These are phyloP conservation scores for Diplodia corticola DNA, from an alignment of 2,329 filamentous ascomycete species.

Conservation along the genomic window DNA sequence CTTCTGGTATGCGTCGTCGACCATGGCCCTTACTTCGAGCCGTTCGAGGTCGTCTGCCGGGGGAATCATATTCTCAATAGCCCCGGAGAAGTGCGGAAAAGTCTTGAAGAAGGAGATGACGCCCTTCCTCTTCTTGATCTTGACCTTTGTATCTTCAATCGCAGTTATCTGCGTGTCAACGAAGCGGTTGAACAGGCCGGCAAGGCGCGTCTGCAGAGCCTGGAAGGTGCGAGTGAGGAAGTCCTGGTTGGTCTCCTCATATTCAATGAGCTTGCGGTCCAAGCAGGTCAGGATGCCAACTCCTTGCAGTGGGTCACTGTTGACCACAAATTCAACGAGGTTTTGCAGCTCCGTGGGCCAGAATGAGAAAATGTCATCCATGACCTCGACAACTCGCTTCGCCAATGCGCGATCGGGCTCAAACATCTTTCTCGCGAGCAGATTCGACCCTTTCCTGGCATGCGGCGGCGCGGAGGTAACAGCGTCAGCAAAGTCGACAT, in stretches of 20 bases:
- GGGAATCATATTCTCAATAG: conserved; percentile 80
- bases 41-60: conserved; percentile 46
- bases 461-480: conserved; percentile 67
- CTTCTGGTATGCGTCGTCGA: conserved; percentile 84
- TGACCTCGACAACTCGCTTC: conserved; percentile 78
- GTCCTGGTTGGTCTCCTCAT: conserved; percentile 90
- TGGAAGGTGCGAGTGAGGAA: conserved; percentile 79
- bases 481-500: conserved; percentile 78
- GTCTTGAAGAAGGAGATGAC: conserved; percentile 94
- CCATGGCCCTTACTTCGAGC: conserved; percentile 68
- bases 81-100: conserved; percentile 81
- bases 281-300: conserved; percentile 81
- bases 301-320: conserved; percentile 83
- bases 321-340: conserved; percentile 80
- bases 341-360: conserved; percentile 75
- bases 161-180: conserved; percentile 93
- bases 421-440: conserved; percentile 73
- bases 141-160: conserved; percentile 97
- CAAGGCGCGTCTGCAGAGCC: conserved; percentile 73
- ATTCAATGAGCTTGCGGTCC: conserved; percentile 74
- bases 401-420: conserved; percentile 87
- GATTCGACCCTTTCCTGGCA: conserved; percentile 68
- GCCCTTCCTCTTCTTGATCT: conserved; percentile 97
- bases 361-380: conserved; percentile 86
- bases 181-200: conserved; percentile 79